Percentiles rank a stretch among this genome's conserved stretches.
These are phyloP conservation scores for Hygrophoropsis aurantiaca DNA, from an alignment of 768 basidiomycete species.

Conservation along the genomic window DNA sequence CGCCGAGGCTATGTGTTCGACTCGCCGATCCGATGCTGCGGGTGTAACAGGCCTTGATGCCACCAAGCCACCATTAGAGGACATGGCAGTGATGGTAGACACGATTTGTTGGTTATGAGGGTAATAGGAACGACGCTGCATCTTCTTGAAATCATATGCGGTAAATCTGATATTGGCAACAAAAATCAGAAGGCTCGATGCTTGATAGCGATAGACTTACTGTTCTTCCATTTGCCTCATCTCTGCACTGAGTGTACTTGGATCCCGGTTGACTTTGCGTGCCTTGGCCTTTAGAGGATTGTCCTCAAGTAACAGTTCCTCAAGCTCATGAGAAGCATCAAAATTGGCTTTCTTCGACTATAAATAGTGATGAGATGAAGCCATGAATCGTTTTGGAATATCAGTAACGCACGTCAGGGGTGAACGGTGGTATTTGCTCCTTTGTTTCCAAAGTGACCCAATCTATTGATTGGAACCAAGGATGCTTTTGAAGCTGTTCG, in stretches of 20 bases:
- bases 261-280: conserved; percentile 86
- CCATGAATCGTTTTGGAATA: neutral
- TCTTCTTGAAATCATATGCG: conserved; percentile 89
- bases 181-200: conserved; percentile 5
- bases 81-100: conserved; percentile 68
- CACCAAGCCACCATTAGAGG: conserved; percentile 66
- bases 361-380: neutral
- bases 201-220: conserved; percentile 44
- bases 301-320: conserved; percentile 93
- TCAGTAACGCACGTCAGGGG: conserved; percentile 75
- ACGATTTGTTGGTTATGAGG: conserved; percentile 72
- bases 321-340: conserved; percentile 96
- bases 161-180: conserved; percentile 60
- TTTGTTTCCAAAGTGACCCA: conserved; percentile 87
- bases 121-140: conserved; percentile 89
- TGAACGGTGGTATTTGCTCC: conserved; percentile 74
- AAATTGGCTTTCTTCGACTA: conserved; percentile 99
- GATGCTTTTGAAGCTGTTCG: conserved; percentile 73
- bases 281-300: conserved; percentile 95
- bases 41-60: conserved; percentile 79
- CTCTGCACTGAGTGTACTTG: conserved; percentile 77
- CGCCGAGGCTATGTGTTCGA: conserved; percentile 41
- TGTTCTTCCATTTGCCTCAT: conserved; percentile 99
- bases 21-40: conserved; percentile 41
- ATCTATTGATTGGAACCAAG: conserved; percentile 89